Evolutionary conservation across 2,329 filamentous ascomycete genomes (phyloP).

Genomic region (Sporothrix globosa): DNA sequence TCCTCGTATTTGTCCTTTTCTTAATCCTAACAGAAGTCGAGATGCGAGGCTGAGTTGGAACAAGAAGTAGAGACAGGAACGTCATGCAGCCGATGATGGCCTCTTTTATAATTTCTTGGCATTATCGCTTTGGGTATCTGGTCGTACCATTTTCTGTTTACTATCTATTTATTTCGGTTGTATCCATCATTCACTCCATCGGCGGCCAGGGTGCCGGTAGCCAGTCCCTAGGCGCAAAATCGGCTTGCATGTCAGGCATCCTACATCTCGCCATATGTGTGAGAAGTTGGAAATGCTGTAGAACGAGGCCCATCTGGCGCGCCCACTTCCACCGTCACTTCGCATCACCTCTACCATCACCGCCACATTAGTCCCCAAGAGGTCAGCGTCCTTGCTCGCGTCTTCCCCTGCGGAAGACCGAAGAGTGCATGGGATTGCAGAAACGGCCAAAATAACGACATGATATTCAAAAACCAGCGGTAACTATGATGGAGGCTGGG

Average conservation of each 20-base stretch:
- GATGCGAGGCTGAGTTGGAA: neutral
- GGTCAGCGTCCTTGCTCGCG: neutral
- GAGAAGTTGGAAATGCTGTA: neutral
- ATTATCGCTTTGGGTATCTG: neutral
- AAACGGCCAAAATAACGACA: neutral
- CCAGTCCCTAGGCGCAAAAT: neutral
- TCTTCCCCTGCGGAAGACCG: constrained; percentile 18
- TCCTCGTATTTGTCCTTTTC: neutral
- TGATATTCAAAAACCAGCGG: neutral
- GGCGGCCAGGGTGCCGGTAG: neutral
- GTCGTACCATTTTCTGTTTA: neutral
- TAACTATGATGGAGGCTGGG: neutral
- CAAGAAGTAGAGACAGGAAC: neutral
- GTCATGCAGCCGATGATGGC: neutral
- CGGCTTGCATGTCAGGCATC: neutral
- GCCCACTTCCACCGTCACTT: neutral
- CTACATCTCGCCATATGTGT: neutral
- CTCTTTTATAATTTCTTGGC: constrained; percentile 29
- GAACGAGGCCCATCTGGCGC: neutral
- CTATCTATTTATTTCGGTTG: neutral
- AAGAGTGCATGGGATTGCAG: neutral
- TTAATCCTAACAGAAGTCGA: neutral
- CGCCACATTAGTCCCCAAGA: neutral
- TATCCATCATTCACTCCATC: neutral
- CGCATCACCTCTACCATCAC: neutral